Base-by-base conservation (phyloP, 352 stramenopile species). In the Phytophthora parvispora region DNA sequence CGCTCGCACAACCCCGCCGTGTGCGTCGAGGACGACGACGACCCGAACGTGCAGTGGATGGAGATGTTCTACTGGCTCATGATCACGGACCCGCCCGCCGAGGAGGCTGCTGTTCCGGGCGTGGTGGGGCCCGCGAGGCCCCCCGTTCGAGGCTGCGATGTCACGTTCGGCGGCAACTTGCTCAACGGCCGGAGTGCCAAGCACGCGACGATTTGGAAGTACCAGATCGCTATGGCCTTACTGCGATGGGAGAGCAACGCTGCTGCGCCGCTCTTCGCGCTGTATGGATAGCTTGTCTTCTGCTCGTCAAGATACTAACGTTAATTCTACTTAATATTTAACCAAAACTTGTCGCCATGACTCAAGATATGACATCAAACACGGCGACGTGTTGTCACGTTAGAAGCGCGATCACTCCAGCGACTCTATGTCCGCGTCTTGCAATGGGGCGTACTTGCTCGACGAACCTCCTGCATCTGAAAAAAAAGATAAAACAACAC, bases 51-150 rank as follows among this genome's bases (percentile, higher is more conserved):
- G 40, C 81, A 91, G 69, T 92, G 84, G 86, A 89, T 94, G 81
- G 84, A 92, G 22, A 91, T 90, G 80, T 91, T 87, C 28, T 90
- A 90, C 74, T 94, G 86, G 86, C 80, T 92, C 40, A 84, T 87
- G 79, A 77, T 94, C 54, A 84, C 79, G 3, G 83, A 88, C 51
- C 68, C 76, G 34, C 67, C 55, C 1, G 59, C 38, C 1, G 61
- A 84, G 45, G 58, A 69, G 36, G 48, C 10, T n/a, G n/a, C n/a
- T 20, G 18, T 49, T 22, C 52, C 66, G 51, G 45, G 31, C 18
- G 18, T 60, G 36, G 51, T 66, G n/a, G 72, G 72, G 6, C 62
- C 72, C 0, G 32, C 31, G 13, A 65, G 47, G n/a, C 63, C 75
- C 29, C 69, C 64, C 2, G 53, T 61, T 27, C 54, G 34, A 47